Evolutionary conservation across 139 green algal species (phyloP).

Genomic region (Chlamydomonas incerta): DNA sequence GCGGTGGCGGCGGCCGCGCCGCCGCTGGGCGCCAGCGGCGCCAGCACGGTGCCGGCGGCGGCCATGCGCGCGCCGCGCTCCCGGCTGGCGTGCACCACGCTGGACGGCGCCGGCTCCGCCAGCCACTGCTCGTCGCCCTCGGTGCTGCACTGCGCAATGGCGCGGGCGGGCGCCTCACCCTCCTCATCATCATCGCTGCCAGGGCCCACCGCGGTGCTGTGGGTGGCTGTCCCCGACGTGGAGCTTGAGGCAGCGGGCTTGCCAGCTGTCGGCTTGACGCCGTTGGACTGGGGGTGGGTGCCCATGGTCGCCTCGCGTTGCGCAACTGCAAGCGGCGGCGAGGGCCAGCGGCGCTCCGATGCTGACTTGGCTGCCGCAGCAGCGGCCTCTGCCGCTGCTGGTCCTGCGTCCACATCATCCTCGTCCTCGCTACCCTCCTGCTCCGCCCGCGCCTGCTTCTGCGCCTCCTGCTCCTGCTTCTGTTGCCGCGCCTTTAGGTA

Average conservation of each 20-base stretch:
- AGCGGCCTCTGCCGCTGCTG: not conserved
- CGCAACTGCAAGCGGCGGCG: slow-evolving; percentile 3
- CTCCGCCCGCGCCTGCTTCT: not conserved
- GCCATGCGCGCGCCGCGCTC: not conserved
- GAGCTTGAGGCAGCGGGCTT: not conserved
- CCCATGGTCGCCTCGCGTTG: not conserved
- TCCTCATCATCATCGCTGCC: not conserved
- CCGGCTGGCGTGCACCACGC: slow-evolving; percentile 19
- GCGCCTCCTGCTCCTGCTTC: not conserved
- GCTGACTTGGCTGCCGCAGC: not conserved
- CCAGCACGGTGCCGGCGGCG: slow-evolving; percentile 19
- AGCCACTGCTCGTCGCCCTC: slow-evolving; percentile 33
- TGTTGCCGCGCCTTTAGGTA: slow-evolving; percentile 1
- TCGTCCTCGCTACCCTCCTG: not conserved
- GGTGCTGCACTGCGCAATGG: slow-evolving; percentile 28
- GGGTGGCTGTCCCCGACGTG: too few species aligned
- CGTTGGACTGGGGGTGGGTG: not conserved
- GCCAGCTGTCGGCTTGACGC: too few species aligned
- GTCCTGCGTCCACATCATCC: not conserved
- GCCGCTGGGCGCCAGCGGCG: not conserved
- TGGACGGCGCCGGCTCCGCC: not conserved
- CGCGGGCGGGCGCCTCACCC: not conserved
- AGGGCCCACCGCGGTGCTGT: not conserved
- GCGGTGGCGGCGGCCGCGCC: too few species aligned
- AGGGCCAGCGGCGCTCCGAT: not conserved